These are phyloP conservation scores for Termitomyces eurrhizus DNA, from an alignment of 768 basidiomycete species.

Conservation along the genomic window DNA sequence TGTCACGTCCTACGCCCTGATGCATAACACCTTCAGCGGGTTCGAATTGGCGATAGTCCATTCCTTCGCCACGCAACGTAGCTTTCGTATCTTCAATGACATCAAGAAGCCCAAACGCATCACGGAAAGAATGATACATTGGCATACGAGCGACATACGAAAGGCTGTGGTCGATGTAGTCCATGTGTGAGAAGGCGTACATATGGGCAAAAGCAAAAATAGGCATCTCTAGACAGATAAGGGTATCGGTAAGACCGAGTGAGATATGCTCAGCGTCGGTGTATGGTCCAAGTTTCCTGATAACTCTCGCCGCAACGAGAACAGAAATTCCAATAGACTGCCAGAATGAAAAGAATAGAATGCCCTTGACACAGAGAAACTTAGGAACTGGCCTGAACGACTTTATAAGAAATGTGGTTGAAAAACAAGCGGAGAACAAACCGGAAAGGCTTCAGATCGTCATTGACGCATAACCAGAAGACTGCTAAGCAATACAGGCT, in stretches of 20 bases:
- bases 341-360: conserved; percentile 99
- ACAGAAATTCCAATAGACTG: conserved; percentile 84
- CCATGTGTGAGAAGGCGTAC: conserved; percentile 89
- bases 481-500: conserved; percentile 89
- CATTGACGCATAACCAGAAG: conserved; percentile 92
- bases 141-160: conserved; percentile 86
- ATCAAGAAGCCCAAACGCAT: conserved; percentile 84
- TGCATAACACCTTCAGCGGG: conserved; percentile 94
- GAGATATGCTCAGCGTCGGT: conserved; percentile 88
- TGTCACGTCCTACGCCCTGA: conserved; percentile 80
- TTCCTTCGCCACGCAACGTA: conserved; percentile 83
- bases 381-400: conserved; percentile 80
- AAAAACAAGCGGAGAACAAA: conserved; percentile 27
- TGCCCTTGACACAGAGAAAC: conserved; percentile 98
- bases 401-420: background rate
- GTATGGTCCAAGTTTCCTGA: conserved; percentile 82
- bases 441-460: conserved; percentile 89
- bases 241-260: conserved; percentile 81
- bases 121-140: conserved; percentile 79
- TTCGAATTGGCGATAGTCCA: conserved; percentile 96
- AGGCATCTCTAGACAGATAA: conserved; percentile 98
- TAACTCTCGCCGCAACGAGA: conserved; percentile 77
- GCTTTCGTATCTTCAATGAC: conserved; percentile 81
- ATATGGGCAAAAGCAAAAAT: conserved; percentile 93
- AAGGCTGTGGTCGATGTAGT: conserved; percentile 63